Evolutionary conservation across 2,329 filamentous ascomycete genomes (phyloP), one percentile per base, ranked within the genome.

Genomic region (Ophiostoma sp.): DNA sequence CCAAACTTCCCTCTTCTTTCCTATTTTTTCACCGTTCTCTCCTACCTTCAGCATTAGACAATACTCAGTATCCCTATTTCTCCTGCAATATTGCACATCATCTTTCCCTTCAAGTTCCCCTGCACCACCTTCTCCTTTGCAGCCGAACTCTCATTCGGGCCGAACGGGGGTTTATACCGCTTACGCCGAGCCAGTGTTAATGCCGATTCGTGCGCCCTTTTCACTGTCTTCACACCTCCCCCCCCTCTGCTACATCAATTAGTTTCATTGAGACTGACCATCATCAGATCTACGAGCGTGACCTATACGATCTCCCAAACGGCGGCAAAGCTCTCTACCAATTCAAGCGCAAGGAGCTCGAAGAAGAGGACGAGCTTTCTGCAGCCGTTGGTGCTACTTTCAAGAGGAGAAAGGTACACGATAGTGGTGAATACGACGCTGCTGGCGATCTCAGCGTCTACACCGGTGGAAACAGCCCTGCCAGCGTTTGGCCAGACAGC

Each of bases 261-360:
- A 27, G 27, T 27, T 38, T 60, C 3, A 60, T 14, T 42, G 47
- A 36, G 16, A 45, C 42, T 64, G 16, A 64, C 63, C 40, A 63
- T n/a, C 41, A 27, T 27, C 52, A 71, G 70, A n/a, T 68, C 16
- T 41, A 67, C 12, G 60, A 68, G 14, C 14, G n/a, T n/a, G n/a
- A 44, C 3, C 41, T 72, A 4, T 44, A 44, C 18, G 42, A 18
- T 4, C 65, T 72, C 4, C 68, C 71, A 8, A 73, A 73, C 72
- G 72, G 72, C 66, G 52, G 64, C 12, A 66, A 66, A 14, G 71
- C 69, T 1, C 64, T 73, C 0, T 41, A 64, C 11, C 36, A 6
- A 1, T 73, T 70, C 44, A 70, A 64, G 45, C 70, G 66, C 8
- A 67, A 14, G 16, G 67, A 67, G 12, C 40, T 38, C 14, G 55